A percentile compares a stretch with the other conserved stretches of the same genome.
Evolutionary conservation across 805 yeast species (phyloP).

Genomic region (Barnettozyma sp.): DNA sequence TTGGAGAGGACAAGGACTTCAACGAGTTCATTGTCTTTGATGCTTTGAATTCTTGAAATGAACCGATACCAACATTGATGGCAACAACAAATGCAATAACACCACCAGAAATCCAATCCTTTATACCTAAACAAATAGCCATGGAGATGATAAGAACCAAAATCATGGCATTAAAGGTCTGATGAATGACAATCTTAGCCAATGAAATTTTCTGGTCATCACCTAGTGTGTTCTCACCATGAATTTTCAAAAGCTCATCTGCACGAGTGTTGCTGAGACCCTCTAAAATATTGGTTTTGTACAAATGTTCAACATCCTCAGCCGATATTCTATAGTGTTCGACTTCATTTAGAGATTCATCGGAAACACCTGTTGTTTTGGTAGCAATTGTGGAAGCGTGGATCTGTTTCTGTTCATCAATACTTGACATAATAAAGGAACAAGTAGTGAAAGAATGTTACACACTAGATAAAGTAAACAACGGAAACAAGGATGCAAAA

Average conservation of each 20-base stretch:
- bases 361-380: conserved; percentile 12
- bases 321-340: conserved; percentile 26
- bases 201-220: conserved; percentile 51
- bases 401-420: conserved; percentile 15
- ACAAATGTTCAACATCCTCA: conserved; percentile 31
- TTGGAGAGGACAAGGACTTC: conserved; percentile 58
- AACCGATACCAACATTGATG: conserved; percentile 60
- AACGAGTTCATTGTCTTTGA: conserved; percentile 76
- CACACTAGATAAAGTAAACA: not conserved
- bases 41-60: conserved; percentile 64
- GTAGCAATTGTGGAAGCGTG: conserved; percentile 14
- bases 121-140: conserved; percentile 64
- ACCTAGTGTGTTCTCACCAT: conserved; percentile 59
- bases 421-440: conserved; percentile 9
- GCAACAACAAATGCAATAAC: conserved; percentile 63
- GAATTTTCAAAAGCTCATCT: conserved; percentile 22
- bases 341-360: conserved; percentile 13
- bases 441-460: not conserved
- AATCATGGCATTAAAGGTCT: conserved; percentile 73
- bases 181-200: conserved; percentile 52
- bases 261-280: conserved; percentile 42
- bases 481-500: not conserved
- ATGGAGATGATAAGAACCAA: conserved; percentile 62
- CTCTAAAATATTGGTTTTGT: conserved; percentile 35
- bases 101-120: conserved; percentile 79